Percentiles rank a stretch among this genome's conserved stretches.
Evolutionary conservation across 768 basidiomycete genomes (phyloP).

Genomic region (Termitomyces sp.): DNA sequence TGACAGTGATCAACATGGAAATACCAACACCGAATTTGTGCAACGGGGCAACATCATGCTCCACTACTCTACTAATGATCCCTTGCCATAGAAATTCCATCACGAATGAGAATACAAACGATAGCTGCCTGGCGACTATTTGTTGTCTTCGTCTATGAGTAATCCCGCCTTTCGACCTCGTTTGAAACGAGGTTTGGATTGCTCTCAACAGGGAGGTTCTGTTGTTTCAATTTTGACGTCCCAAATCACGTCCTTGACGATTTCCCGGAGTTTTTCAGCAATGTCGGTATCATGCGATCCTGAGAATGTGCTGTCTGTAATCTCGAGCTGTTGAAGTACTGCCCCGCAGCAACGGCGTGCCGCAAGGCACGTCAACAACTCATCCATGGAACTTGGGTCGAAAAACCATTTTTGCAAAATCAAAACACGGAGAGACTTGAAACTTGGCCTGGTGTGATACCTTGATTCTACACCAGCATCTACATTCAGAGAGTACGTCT

Average conservation of each 20-base stretch:
- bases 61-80: not conserved
- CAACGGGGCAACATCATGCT: not conserved
- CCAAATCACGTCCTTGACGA: not conserved
- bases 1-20: not conserved
- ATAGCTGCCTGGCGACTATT: not conserved
- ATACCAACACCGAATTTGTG: not conserved
- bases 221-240: not conserved
- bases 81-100: not conserved
- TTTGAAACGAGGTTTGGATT: not conserved
- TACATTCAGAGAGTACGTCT: not conserved
- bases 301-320: not conserved
- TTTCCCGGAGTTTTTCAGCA: not conserved
- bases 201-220: not conserved
- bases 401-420: not conserved
- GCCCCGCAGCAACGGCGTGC: not conserved
- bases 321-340: not conserved
- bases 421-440: not conserved
- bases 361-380: not conserved
- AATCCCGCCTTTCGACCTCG: not conserved
- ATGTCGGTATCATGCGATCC: not conserved
- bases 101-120: not conserved
- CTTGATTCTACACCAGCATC: not conserved
- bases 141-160: not conserved
- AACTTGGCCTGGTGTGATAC: not conserved
- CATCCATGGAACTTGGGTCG: not conserved